Evolutionary conservation across 1,284 basidiomycete genomes (phyloP), one percentile per base, ranked within the genome.

Genomic region (Anthracocystis walkeri): DNA sequence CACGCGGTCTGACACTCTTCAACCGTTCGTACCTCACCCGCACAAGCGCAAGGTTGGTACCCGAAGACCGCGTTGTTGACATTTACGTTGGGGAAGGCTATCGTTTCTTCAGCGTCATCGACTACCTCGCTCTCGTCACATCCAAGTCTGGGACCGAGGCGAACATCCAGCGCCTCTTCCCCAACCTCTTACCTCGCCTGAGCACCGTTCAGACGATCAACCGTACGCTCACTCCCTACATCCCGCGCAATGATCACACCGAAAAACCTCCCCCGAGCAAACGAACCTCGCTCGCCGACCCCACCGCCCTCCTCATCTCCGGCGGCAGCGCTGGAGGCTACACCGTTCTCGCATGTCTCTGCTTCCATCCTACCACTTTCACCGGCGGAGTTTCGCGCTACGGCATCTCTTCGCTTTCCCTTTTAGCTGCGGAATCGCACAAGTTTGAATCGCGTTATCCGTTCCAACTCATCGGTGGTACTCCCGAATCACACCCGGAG

Each of bases 381-480:
- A 33, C 52, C 18, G 74, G 74, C 8, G 79, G 73, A 3, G 59
- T 46, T 11, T 70, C 67, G 2, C 48, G 44, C 21, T 78, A 72
- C 48, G 78, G 78, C 31, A 54, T 80, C 18, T 70, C 68, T 2
- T 58, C 67, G 4, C 58, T 78, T 1, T 10, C 38, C 6, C 29
- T 56, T 2, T 55, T 80, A 6, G 72, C 72, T 3, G 57, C 62
- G 5, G 87, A 89, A 62, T 90, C 89, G 0, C 91, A 92, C 85
- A 92, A 92, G 76, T 91, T 91, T 54, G 89, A 91, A 80, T 86
- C 87, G 21, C 85, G 86, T n/a, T 91, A 90, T 69, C 80, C 67
- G 7, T 63, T 88, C 67, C 87, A 87, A 62, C 86, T 92, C 3
- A 77, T 92, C 29, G 90, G 90, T 0, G 91, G 89, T 0, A 88